phyloP scores from a whole-genome alignment of 257 asterid species.

The Salvia hispanica region DNA sequence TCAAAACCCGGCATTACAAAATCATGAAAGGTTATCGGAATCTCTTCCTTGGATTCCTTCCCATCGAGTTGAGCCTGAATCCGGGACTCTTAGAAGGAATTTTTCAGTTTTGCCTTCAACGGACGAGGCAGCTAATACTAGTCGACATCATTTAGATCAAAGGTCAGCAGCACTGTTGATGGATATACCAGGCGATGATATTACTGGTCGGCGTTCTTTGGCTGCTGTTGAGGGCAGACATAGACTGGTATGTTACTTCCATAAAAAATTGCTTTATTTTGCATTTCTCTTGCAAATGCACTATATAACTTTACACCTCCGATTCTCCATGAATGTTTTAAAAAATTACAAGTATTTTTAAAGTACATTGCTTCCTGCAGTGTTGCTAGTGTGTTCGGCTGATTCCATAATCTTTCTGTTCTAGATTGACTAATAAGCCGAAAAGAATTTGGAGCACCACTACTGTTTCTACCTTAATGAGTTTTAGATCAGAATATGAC shows the following conservation, averaged over 20 bases:
- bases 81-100: constrained; percentile 56
- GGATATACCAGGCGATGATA: constrained; percentile 50
- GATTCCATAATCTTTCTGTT: neutral
- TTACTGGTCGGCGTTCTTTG: constrained; percentile 58
- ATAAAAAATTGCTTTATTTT: constrained; percentile 3
- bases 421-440: neutral
- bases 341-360: neutral
- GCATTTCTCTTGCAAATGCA: constrained; percentile 17
- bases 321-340: neutral
- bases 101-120: constrained; percentile 50
- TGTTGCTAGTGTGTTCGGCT: neutral
- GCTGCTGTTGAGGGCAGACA: constrained; percentile 75
- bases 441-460: neutral
- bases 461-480: neutral
- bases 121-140: constrained; percentile 49
- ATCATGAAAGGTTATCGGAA: constrained; percentile 51
- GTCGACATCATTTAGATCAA: constrained; percentile 47
- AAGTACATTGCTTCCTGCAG: constrained; percentile 17
- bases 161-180: constrained; percentile 48
- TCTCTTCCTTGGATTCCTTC: constrained; percentile 51
- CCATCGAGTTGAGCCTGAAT: constrained; percentile 52
- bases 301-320: neutral
- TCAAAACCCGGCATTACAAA: constrained; percentile 51
- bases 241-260: constrained; percentile 54
- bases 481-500: neutral